Conservation (phyloP, 768 basidiomycete genomes). For the Dacryopinax spathularia region DNA sequence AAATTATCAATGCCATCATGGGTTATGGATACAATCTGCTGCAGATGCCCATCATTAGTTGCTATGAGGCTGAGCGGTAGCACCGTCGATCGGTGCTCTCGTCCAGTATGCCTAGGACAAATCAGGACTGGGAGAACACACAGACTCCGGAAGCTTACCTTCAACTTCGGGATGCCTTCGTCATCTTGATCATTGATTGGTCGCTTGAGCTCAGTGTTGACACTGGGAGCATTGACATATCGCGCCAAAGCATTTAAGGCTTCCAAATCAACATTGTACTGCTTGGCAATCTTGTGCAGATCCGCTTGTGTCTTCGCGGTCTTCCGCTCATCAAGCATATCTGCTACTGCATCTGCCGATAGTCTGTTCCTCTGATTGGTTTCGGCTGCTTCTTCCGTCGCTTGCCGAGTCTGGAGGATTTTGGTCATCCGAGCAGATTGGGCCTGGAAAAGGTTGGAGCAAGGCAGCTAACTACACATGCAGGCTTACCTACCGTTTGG, state of each 20-base stretch:
- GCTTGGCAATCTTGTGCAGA: constrained; percentile 8
- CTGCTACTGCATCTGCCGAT: constrained; percentile 5
- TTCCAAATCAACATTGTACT: constrained; percentile 12
- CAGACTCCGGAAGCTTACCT: neutral
- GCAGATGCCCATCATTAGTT: too few relatives aligned
- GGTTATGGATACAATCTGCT: neutral
- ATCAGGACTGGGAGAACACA: neutral
- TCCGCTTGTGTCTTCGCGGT: constrained; percentile 6
- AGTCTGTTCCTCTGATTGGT: constrained; percentile 3
- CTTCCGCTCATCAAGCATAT: constrained; percentile 15
- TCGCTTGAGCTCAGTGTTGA: neutral
- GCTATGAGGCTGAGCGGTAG: too few relatives aligned
- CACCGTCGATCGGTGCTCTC: neutral
- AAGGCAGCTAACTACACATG: neutral
- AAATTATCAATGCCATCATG: neutral
- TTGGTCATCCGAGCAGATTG: constrained; percentile 14
- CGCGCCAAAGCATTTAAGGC: constrained; percentile 7
- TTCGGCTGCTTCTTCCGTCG: neutral
- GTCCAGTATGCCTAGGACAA: neutral
- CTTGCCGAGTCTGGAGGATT: constrained; percentile 12
- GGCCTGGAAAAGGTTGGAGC: neutral
- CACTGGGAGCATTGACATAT: constrained; percentile 11
- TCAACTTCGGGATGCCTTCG: neutral
- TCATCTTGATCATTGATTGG: neutral
- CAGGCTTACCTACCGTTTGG: neutral